phyloP scores from a whole-genome alignment of 2,329 filamentous ascomycete species.

The Talaromyces funiculosus region DNA sequence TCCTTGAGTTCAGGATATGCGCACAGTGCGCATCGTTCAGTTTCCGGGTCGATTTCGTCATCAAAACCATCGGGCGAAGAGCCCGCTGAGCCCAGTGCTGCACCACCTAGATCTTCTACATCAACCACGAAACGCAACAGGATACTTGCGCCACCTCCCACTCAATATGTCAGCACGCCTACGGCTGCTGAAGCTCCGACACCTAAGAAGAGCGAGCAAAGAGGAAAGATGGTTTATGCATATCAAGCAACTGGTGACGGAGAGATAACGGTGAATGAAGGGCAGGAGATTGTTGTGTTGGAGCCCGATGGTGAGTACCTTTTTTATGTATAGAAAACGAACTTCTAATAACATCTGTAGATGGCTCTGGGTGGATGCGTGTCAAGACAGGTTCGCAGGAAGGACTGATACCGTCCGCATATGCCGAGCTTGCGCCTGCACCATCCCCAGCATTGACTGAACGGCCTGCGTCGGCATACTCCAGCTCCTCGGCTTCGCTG shows the following conservation, averaged over 20 bases:
- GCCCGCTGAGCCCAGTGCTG: conserved; percentile 37
- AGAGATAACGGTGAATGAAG: conserved; percentile 75
- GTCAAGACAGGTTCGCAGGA: conserved; percentile 66
- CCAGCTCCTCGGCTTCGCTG: conserved; percentile 68
- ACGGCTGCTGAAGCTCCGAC: conserved; percentile 42
- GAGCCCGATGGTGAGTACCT: conserved; percentile 77
- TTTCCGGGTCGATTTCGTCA: conserved; percentile 54
- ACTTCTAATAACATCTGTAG: conserved; percentile 43
- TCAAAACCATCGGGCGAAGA: conserved; percentile 40
- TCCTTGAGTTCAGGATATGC: conserved; percentile 85
- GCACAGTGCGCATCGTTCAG: conserved; percentile 68
- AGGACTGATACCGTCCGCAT: conserved; percentile 81
- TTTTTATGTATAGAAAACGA: neutral
- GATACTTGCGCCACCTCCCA: conserved; percentile 80
- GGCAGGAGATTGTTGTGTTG: conserved; percentile 68
- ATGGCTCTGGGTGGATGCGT: conserved; percentile 87
- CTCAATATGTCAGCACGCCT: conserved; percentile 68
- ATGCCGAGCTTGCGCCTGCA: conserved; percentile 63
- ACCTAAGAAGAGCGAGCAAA: conserved; percentile 50
- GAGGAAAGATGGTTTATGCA: conserved; percentile 81
- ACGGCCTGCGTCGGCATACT: conserved; percentile 70
- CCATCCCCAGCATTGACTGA: conserved; percentile 38
- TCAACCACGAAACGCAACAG: conserved; percentile 54
- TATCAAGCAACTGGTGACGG: conserved; percentile 78
- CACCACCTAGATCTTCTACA: conserved; percentile 27